These are phyloP conservation scores for Xylariaceae sp. DNA, from an alignment of 2,329 filamentous ascomycete genomes.

Conservation along the genomic window DNA sequence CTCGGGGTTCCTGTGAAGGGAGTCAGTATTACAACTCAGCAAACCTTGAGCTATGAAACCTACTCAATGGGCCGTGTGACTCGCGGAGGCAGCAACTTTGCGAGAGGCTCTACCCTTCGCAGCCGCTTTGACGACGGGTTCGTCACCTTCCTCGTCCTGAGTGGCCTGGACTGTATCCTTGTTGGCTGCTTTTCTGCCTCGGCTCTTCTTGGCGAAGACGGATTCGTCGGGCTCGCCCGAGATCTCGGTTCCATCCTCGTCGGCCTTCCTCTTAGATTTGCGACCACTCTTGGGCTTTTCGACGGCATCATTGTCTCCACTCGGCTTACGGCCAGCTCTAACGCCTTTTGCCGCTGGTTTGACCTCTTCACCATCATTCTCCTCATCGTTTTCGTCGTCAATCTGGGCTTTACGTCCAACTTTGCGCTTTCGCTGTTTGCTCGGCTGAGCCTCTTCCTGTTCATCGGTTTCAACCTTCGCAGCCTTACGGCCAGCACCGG, in stretches of 20 bases:
- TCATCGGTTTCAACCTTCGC: no score
- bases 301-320: slow-evolving; percentile 19
- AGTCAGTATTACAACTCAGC: slow-evolving; percentile 5
- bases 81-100: slow-evolving; percentile 18
- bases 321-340: slow-evolving; percentile 24
- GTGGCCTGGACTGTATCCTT: slow-evolving; percentile 21
- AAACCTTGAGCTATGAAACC: no score
- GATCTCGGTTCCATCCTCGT: slow-evolving; percentile 27
- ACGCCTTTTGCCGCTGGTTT: slow-evolving; percentile 12
- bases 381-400: slow-evolving; percentile 15
- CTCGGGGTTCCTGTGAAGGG: not conserved
- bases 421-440: not conserved
- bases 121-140: slow-evolving; percentile 29
- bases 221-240: slow-evolving; percentile 18
- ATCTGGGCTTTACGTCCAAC: not conserved
- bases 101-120: slow-evolving; percentile 31
- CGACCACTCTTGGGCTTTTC: slow-evolving; percentile 26
- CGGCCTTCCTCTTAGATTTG: slow-evolving; percentile 29
- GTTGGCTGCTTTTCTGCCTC: slow-evolving; percentile 26
- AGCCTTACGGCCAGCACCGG: slow-evolving; percentile 24
- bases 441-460: slow-evolving; percentile 2
- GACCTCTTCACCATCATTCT: slow-evolving; percentile 24
- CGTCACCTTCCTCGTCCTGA: slow-evolving; percentile 25
- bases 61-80: no score
- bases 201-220: slow-evolving; percentile 32